Percentiles rank a stretch among this genome's conserved stretches.
Evolutionary conservation across 305 asterid species (phyloP).

Genomic region (Ajuga reptans): DNA sequence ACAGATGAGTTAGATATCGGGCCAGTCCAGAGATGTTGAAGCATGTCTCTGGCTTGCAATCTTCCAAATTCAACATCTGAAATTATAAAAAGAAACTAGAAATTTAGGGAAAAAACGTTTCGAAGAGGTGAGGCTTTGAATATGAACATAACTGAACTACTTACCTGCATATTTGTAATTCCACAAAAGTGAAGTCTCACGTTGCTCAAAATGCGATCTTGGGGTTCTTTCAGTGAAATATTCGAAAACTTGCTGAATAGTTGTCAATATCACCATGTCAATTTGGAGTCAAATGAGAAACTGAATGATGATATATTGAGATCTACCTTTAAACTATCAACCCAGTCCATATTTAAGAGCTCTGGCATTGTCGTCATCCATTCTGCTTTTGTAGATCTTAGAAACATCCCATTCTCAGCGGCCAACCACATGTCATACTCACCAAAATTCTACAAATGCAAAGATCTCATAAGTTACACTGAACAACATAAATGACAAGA

Average conservation of each 20-base stretch:
- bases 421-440: constrained; percentile 95
- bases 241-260: constrained; percentile 79
- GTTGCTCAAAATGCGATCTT: constrained; percentile 73
- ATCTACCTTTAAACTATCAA: constrained; percentile 75
- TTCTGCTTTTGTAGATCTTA: constrained; percentile 69
- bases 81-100: not conserved
- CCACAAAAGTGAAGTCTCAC: constrained; percentile 94
- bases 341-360: constrained; percentile 96
- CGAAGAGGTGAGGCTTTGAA: not conserved
- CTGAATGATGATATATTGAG: not conserved
- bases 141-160: not conserved
- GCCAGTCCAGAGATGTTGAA: constrained; percentile 99
- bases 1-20: constrained; percentile 94
- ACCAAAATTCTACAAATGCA: constrained; percentile 67
- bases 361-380: constrained; percentile 99
- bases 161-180: constrained; percentile 93
- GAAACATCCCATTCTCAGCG: constrained; percentile 97
- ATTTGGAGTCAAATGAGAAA: constrained; percentile 12
- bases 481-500: not conserved
- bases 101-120: not conserved
- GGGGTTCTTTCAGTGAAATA: constrained; percentile 98
- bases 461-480: constrained; percentile 15
- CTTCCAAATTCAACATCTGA: constrained; percentile 93
- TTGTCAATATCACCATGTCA: constrained; percentile 13
- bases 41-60: constrained; percentile 98